Conservation (phyloP, 495 filamentous ascomycete species). For the Rostrohypoxylon terebratum region DNA sequence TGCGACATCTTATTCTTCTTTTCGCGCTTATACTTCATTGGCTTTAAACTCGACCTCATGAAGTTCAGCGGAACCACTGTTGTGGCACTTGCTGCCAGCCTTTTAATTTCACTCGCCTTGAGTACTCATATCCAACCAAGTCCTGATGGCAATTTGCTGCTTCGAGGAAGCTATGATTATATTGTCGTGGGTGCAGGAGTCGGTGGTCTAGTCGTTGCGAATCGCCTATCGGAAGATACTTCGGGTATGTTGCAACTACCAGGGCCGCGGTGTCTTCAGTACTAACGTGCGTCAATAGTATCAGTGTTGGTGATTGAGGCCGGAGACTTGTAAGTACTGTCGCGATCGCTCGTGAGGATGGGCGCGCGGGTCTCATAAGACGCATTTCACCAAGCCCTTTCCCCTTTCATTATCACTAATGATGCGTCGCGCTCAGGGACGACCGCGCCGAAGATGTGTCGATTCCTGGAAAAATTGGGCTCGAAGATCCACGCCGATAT, state of each 20-base stretch:
- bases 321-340: constrained; percentile 52
- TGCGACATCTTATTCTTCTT: neutral
- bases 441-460: constrained; percentile 48
- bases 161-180: constrained; percentile 59
- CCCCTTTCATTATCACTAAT: constrained; percentile 23
- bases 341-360: neutral
- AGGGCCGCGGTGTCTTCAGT: neutral
- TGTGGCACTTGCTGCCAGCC: constrained; percentile 16
- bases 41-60: constrained; percentile 2
- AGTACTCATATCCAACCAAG: constrained; percentile 25
- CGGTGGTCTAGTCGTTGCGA: constrained; percentile 65
- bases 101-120: constrained; percentile 23
- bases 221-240: constrained; percentile 62
- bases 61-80: neutral
- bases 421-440: constrained; percentile 31
- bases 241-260: constrained; percentile 35
- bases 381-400: neutral
- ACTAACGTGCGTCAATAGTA: constrained; percentile 39
- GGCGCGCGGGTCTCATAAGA: neutral
- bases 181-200: constrained; percentile 67
- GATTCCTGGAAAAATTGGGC: constrained; percentile 50
- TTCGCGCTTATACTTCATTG: neutral
- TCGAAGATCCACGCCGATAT: constrained; percentile 44
- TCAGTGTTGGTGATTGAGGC: constrained; percentile 59
- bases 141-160: constrained; percentile 22